phyloP scores from a whole-genome alignment of 2,329 filamentous ascomycete genomes.

The Pseudodiploospora longispora region DNA sequence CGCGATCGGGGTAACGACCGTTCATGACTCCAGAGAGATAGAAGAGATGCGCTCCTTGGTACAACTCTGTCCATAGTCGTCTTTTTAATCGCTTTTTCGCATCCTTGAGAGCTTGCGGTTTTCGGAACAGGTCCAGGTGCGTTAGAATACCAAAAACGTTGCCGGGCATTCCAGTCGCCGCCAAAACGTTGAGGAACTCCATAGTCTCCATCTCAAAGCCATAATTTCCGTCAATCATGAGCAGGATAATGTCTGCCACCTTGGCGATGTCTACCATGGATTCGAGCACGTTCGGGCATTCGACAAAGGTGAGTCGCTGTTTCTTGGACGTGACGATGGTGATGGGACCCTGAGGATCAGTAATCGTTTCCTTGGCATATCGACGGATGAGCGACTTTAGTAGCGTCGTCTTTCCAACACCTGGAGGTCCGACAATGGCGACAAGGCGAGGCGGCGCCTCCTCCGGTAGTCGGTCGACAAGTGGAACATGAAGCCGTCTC shows the following conservation, averaged over 20 bases:
- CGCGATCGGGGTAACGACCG: conserved; percentile 90
- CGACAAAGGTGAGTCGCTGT: conserved; percentile 86
- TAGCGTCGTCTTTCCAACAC: conserved; percentile 90
- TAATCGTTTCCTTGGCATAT: conserved; percentile 92
- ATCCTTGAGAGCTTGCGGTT: conserved; percentile 82
- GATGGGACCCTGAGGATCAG: conserved; percentile 81
- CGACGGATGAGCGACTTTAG: conserved; percentile 89
- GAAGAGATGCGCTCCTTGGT: conserved; percentile 94
- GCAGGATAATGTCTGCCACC: conserved; percentile 89
- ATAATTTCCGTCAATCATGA: conserved; percentile 98
- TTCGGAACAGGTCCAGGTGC: conserved; percentile 90
- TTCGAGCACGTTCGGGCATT: conserved; percentile 94
- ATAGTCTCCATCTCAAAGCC: conserved; percentile 99
- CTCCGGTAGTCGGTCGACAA: conserved; percentile 91
- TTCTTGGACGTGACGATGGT: conserved; percentile 96
- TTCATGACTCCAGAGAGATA: conserved; percentile 96
- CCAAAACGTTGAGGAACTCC: conserved; percentile 93
- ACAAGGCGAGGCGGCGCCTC: conserved; percentile 91
- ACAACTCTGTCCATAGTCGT: conserved; percentile 92
- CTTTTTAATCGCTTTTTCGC: conserved; percentile 96
- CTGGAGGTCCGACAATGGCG: conserved; percentile 87
- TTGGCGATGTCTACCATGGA: conserved; percentile 97
- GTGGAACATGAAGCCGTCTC: conserved; percentile 90
- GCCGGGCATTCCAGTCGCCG: conserved; percentile 94
- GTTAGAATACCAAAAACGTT: conserved; percentile 97